Base-by-base conservation (phyloP, 768 basidiomycete species). In the Phylloporus rhodoxanthus region DNA sequence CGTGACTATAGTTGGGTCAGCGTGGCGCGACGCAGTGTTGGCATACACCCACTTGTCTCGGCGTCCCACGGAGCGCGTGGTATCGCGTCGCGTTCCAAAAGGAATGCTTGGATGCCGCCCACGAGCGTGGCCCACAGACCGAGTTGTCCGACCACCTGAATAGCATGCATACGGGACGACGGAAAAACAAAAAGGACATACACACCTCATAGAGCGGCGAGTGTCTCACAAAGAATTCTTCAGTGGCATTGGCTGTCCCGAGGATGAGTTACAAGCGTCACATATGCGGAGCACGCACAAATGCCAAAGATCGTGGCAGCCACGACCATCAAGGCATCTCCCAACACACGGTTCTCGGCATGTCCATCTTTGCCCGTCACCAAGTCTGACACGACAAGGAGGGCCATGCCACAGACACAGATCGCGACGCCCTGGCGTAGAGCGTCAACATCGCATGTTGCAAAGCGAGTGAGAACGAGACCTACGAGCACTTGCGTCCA, bases 251-350 rank as follows among this genome's bases (percentile, higher is more conserved):
- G 15, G 85, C 89, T 91, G 57, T 36, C 21, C 5, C 33, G 47
- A 11, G 34, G n/a, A 51, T 48, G 57, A 57, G 43, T 42, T 32
- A 11, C 9, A 32, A 6, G 7, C 5, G 23, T 17, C 1, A 8
- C 32, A n/a, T 15, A 14, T 43, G 33, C 19, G 26, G 15, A 30
- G 14, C 8, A 78, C 83, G 47, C 57, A 91, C 88, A 82, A 62
- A 92, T 80, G 20, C 91, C 91, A 60, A 91, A 92, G 5, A 91
- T 72, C 0, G 88, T 86, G 6, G 91, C 86, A 17, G 89, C 91
- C 46, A 84, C 77, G 45, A 93, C 75, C 85, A 92, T 91, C 68
- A 91, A 85, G 15, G 75, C 81, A 60, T 91, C 89, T 17, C 91
- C 90, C 61, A 85, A 84, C 14, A 74, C 84, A 64, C 80, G 77